A percentile compares a stretch with the other conserved stretches of the same genome.
Conservation (phyloP, 2,329 filamentous ascomycete species). For the Xylariaceae sp. region DNA sequence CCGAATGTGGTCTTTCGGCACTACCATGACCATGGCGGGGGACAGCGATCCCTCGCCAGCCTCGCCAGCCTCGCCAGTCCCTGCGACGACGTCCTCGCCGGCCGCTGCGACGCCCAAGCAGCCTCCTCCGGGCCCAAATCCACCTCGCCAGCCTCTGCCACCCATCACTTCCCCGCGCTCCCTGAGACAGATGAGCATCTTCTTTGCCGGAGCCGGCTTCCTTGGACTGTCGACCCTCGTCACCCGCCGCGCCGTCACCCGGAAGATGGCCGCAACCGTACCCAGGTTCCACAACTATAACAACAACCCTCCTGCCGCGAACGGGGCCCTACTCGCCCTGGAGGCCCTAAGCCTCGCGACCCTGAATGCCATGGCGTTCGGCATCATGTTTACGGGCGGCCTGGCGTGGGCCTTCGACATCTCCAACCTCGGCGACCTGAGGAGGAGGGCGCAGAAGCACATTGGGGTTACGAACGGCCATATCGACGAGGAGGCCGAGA, state of each 20-base stretch:
- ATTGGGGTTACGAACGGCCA: conserved; percentile 25
- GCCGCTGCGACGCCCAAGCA: conserved; percentile 9
- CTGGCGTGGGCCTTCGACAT: conserved; percentile 73
- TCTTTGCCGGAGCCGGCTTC: conserved; percentile 69
- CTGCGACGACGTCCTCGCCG: conserved; percentile 5
- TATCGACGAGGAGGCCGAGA: conserved; percentile 45
- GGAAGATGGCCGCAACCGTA: conserved; percentile 51
- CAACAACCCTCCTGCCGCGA: conserved; percentile 40
- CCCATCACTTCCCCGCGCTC: conserved; percentile 38
- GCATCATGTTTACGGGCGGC: conserved; percentile 67
- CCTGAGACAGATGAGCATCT: conserved; percentile 58
- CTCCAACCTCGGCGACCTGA: conserved; percentile 58
- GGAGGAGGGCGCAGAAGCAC: conserved; percentile 39
- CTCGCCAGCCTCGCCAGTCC: conserved; percentile 8
- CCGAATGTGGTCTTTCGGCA: conserved; percentile 28
- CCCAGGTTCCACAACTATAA: conserved; percentile 68
- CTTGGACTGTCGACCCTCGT: conserved; percentile 64
- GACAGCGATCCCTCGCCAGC: conserved; percentile 15
- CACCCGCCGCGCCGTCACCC: conserved; percentile 61
- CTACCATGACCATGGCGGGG: conserved; percentile 26
- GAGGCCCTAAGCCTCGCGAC: conserved; percentile 83
- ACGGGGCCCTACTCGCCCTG: conserved; percentile 64
- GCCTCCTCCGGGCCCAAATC: no score
- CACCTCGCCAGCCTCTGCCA: no score
- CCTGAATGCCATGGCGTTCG: conserved; percentile 71